A percentile compares a stretch with the other conserved stretches of the same genome.
Conservation (phyloP, 345 rosid species). For the Dipteronia sinensis region DNA sequence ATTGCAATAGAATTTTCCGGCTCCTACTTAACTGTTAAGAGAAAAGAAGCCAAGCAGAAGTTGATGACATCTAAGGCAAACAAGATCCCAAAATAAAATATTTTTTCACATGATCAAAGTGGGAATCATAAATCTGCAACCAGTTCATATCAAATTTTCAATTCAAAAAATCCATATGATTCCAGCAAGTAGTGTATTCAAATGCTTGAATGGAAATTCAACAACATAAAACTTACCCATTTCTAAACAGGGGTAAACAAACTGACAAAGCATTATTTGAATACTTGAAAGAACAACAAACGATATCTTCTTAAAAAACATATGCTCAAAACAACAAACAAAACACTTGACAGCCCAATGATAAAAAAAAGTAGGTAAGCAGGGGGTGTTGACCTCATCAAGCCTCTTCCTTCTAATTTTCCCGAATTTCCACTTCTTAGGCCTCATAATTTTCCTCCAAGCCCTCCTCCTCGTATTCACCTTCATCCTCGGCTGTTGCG, state of each 20-base stretch:
- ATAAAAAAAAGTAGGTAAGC: neutral
- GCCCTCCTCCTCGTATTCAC: conserved; percentile 74
- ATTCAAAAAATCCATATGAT: neutral
- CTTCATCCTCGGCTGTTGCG: conserved; percentile 90
- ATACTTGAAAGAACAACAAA: conserved; percentile 15
- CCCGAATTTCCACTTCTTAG: conserved; percentile 18
- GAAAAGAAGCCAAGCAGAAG: neutral
- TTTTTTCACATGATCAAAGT: neutral
- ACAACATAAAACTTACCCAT: neutral
- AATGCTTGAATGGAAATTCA: neutral
- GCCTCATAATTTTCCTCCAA: conserved; percentile 41
- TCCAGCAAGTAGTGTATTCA: neutral
- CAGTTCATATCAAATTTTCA: neutral
- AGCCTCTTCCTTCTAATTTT: conserved; percentile 15
- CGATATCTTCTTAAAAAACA: conserved; percentile 11
- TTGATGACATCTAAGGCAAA: neutral
- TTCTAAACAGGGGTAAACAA: neutral
- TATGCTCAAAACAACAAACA: conserved; percentile 8
- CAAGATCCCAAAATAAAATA: neutral
- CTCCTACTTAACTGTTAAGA: neutral
- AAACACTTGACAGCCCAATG: conserved; percentile 15
- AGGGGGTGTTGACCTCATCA: neutral
- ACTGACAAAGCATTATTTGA: conserved; percentile 25
- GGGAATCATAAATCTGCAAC: neutral
- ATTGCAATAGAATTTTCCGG: neutral